Percentiles rank a stretch among this genome's conserved stretches.
These are phyloP conservation scores for Penicillium sp. DNA, from an alignment of 2,329 filamentous ascomycete species.

Conservation along the genomic window DNA sequence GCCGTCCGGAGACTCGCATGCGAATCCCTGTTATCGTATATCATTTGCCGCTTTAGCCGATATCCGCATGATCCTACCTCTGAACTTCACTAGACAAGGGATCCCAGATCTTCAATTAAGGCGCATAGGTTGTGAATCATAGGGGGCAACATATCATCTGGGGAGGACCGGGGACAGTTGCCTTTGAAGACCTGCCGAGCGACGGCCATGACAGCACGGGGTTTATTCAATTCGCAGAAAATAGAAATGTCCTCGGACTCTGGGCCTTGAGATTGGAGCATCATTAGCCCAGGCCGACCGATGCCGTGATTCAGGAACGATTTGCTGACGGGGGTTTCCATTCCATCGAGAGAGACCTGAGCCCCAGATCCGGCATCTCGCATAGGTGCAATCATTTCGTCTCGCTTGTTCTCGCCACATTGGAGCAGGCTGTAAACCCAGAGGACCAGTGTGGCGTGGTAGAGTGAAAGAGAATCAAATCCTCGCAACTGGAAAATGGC, in stretches of 20 bases:
- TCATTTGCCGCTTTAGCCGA: not conserved
- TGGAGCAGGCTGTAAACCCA: constrained; percentile 13
- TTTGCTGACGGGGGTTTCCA: not conserved
- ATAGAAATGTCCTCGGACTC: not conserved
- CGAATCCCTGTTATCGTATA: not conserved
- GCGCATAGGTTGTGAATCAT: constrained; percentile 14
- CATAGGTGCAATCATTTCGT: constrained; percentile 3
- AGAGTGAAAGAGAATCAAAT: constrained; percentile 11
- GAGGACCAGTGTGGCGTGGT: constrained; percentile 11
- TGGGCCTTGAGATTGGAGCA: constrained; percentile 1
- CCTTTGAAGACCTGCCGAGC: constrained; percentile 10
- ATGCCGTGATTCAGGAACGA: constrained; percentile 7
- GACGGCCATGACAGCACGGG: constrained; percentile 10
- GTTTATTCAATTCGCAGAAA: constrained; percentile 11
- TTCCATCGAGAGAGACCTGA: constrained; percentile 6
- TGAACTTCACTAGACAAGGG: constrained; percentile 4
- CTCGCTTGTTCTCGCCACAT: constrained; percentile 5
- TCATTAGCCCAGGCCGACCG: constrained; percentile 10
- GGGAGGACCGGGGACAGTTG: constrained; percentile 8
- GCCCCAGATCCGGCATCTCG: constrained; percentile 4
- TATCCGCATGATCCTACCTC: not conserved
- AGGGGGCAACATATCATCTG: constrained; percentile 8
- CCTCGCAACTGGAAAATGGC: constrained; percentile 8
- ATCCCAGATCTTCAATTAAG: constrained; percentile 12
- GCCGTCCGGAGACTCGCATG: no score